phyloP scores from a whole-genome alignment of 495 filamentous ascomycete species.

The Aspergillus avenaceus region DNA sequence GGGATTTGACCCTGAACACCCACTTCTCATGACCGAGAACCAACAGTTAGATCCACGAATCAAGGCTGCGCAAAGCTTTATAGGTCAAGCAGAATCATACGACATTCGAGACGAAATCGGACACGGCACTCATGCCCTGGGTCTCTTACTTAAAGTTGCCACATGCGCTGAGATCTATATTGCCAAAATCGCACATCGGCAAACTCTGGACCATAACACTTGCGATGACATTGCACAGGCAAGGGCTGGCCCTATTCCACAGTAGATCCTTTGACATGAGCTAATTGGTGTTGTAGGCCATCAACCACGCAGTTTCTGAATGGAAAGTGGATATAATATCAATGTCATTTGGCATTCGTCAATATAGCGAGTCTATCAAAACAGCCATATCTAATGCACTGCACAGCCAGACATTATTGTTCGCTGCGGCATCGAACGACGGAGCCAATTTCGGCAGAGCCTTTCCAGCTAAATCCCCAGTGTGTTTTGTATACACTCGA shows the following conservation, averaged over 20 bases:
- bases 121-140: constrained; percentile 30
- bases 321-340: constrained; percentile 36
- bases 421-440: constrained; percentile 32
- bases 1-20: constrained; percentile 25
- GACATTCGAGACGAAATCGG: constrained; percentile 28
- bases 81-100: constrained; percentile 14
- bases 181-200: constrained; percentile 21
- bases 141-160: constrained; percentile 27
- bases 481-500: constrained; percentile 34
- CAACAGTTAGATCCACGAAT: constrained; percentile 18
- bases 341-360: constrained; percentile 31
- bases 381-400: constrained; percentile 22
- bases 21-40: constrained; percentile 16
- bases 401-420: constrained; percentile 21
- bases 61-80: constrained; percentile 22
- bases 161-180: constrained; percentile 29
- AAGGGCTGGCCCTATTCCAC: constrained; percentile 12
- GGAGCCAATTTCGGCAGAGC: constrained; percentile 26
- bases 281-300: constrained; percentile 21
- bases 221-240: constrained; percentile 25
- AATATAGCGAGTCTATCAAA: constrained; percentile 21
- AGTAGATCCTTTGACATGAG: constrained; percentile 11
- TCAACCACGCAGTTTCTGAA: constrained; percentile 24
- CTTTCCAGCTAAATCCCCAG: constrained; percentile 29
- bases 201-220: constrained; percentile 18